These are phyloP conservation scores for Acanthamoeba royreba DNA, from an alignment of 208 protist genomes.

Conservation along the genomic window DNA sequence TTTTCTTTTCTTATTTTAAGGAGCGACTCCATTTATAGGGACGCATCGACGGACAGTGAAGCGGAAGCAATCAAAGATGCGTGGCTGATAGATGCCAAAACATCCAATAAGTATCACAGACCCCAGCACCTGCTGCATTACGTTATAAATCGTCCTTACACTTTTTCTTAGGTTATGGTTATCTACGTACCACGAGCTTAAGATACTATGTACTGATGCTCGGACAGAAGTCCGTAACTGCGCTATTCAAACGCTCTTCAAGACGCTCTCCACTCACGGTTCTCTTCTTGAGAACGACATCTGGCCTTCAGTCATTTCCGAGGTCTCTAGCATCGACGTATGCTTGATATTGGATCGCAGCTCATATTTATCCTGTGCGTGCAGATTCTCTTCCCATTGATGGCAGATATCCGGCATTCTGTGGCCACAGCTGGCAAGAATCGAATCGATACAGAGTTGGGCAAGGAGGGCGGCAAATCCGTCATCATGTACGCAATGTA, in stretches of 20 bases:
- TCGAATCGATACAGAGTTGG: conserved; percentile 18
- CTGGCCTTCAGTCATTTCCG: conserved; percentile 4
- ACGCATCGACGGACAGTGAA: background rate
- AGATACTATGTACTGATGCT: conserved; percentile 17
- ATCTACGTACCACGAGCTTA: conserved; percentile 1
- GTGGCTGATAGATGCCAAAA: background rate
- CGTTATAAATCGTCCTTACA: too few species aligned
- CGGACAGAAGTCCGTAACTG: conserved; percentile 40
- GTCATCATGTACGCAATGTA: conserved; percentile 16
- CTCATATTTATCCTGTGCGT: background rate
- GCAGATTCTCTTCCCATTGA: conserved; percentile 35
- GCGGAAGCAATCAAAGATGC: background rate
- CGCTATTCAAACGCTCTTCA: conserved; percentile 48
- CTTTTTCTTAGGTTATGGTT: conserved; percentile 43
- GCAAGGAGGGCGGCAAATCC: conserved; percentile 46
- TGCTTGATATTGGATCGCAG: background rate
- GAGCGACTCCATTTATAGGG: background rate
- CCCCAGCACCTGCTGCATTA: too few species aligned
- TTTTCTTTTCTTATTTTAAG: background rate
- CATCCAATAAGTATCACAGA: conserved; percentile 14
- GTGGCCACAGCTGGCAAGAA: background rate
- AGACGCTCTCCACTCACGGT: conserved; percentile 39
- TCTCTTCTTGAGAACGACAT: background rate
- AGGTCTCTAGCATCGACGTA: background rate
- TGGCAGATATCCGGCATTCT: background rate